A percentile compares a stretch with the other conserved stretches of the same genome.
phyloP scores from a whole-genome alignment of 257 asterid genomes.

The Echites panduratus region DNA sequence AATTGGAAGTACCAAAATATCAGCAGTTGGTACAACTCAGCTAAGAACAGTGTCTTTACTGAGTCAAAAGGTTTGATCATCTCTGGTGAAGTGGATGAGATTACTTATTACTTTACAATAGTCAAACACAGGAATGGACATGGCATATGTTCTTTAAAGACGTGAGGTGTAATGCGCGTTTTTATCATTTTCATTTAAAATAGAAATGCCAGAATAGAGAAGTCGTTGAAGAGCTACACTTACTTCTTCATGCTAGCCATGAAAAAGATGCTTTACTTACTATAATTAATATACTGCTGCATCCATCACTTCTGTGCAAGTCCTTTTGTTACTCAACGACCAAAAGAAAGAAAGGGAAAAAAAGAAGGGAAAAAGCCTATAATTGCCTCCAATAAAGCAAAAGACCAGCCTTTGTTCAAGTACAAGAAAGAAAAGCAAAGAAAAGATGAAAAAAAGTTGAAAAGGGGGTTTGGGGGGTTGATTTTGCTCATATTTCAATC shows the following conservation, averaged over 20 bases:
- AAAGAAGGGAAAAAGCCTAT: neutral
- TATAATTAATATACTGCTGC: conserved; percentile 8
- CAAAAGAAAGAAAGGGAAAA: neutral
- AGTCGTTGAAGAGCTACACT: conserved; percentile 9
- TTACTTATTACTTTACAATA: neutral
- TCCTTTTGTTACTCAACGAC: conserved; percentile 5
- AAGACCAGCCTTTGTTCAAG: neutral
- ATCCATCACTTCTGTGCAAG: conserved; percentile 5
- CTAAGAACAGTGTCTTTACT: neutral
- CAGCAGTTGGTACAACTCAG: no score
- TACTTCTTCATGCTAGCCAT: conserved; percentile 11
- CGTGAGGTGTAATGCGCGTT: conserved; percentile 6
- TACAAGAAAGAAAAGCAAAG: neutral
- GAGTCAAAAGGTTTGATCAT: neutral
- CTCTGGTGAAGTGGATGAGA: neutral
- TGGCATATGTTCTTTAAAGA: conserved; percentile 1
- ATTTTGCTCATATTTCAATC: conserved; percentile 7
- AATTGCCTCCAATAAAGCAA: conserved; percentile 15
- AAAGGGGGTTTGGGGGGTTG: neutral
- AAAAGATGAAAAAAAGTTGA: neutral
- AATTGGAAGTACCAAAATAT: neutral
- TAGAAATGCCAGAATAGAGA: neutral
- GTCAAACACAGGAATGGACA: neutral
- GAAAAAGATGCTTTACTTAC: conserved; percentile 17
- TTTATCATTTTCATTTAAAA: conserved; percentile 12